Base-by-base conservation (phyloP, 2,329 filamentous ascomycete species). In the Apiospora marii region DNA sequence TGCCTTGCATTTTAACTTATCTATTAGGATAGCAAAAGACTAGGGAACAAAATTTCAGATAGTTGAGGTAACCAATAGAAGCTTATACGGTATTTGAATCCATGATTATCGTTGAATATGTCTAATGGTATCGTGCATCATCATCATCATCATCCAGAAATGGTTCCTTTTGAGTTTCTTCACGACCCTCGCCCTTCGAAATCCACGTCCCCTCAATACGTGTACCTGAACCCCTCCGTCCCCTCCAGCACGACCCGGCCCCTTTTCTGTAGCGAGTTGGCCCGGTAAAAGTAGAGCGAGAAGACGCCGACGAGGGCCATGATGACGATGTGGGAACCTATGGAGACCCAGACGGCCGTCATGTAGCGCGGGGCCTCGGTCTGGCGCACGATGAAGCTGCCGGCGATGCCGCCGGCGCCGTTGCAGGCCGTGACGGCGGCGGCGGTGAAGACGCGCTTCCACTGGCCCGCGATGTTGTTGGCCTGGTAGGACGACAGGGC, bases 321-420 rank as follows among this genome's bases (percentile, higher is more conserved):
- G 73, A 91, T 89, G 71, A 90, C 75, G n/a, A 90, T 82, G 75
- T 91, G 89, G 3, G 87, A 90, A n/a, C 87, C 90, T 72, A 93
- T 91, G 16, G 88, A 91, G 19, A 92, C 86, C 90, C 90, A 93
- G 19, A 93, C 87, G 1, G 91, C 91, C 2, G 91, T 93, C 72
- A 85, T 79, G 79, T 93, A 93, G 72, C 84, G 81, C 8, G 91
- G 91, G 2, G 90, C 90, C 78, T 93, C 91, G 12, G 84, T 80
- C 73, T 87, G 84, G 37, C 88, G 84, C 3, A 93, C 89, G 74
- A 93, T 92, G 77, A 90, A 93, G 77, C 88, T 91, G 1, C 90
- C 91, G 1, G 90, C 90, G 73, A 92, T 90, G 0, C 90, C 90
- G 12, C 90, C 90, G 22, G 90, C 86, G 0, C 90, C 90, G 75